Percentiles rank a stretch among this genome's conserved stretches.
These are phyloP conservation scores for Mortierella antarctica DNA, from an alignment of 192 early-diverging fungal genomes.

Conservation along the genomic window DNA sequence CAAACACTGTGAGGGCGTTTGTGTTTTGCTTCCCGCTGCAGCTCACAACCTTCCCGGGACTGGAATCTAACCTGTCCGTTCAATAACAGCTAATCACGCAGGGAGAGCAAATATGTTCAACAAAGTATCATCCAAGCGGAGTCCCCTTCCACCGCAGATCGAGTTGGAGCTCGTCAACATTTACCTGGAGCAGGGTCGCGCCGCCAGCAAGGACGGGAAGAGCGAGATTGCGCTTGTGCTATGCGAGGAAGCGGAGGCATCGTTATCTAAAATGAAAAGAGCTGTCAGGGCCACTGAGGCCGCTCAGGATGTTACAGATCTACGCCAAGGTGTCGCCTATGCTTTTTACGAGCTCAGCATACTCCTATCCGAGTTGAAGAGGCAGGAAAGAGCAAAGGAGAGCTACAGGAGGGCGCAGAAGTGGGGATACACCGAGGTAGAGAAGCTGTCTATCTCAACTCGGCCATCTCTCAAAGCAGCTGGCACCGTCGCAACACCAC, in stretches of 20 bases:
- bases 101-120: slow-evolving; percentile 20
- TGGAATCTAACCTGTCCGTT: slow-evolving; percentile 13
- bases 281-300: slow-evolving; percentile 16
- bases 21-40: slow-evolving; percentile 7
- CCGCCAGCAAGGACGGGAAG: slow-evolving; percentile 13
- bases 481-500: slow-evolving; percentile 3
- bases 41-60: slow-evolving; percentile 1
- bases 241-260: slow-evolving; percentile 28
- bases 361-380: slow-evolving; percentile 10
- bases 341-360: slow-evolving; percentile 24
- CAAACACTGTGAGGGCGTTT: slow-evolving; percentile 7
- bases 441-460: slow-evolving; percentile 11
- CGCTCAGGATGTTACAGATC: slow-evolving; percentile 21
- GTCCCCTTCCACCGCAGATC: slow-evolving; percentile 23
- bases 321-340: slow-evolving; percentile 16
- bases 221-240: slow-evolving; percentile 24
- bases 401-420: slow-evolving; percentile 30
- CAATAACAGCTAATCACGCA: slow-evolving; percentile 22
- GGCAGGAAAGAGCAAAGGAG: slow-evolving; percentile 17
- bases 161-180: slow-evolving; percentile 28
- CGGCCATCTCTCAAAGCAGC: slow-evolving; percentile 12
- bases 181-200: slow-evolving; percentile 23
- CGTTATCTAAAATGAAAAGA: slow-evolving; percentile 29
- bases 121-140: slow-evolving; percentile 15
- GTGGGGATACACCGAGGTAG: slow-evolving; percentile 17